These are phyloP conservation scores for Saccharomycopsis synnaedendra DNA, from an alignment of 805 yeast species.

Conservation along the genomic window DNA sequence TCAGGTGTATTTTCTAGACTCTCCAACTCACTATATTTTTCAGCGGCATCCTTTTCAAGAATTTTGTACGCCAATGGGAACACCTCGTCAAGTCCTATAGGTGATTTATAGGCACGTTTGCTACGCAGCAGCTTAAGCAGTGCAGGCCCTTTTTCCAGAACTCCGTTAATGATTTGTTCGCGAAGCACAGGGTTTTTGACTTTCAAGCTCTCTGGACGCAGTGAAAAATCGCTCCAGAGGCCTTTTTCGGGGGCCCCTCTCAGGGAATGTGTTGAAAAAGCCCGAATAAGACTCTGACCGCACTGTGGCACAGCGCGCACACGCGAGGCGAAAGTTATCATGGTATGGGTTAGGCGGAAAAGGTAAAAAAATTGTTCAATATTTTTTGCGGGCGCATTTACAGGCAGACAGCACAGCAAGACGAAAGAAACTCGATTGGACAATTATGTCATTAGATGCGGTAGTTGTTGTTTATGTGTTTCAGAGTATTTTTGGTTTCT, in stretches of 20 bases:
- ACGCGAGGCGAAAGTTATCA: too few relatives aligned
- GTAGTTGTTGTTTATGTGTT: too few relatives aligned
- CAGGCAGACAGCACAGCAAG: too few relatives aligned
- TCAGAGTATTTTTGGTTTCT: too few relatives aligned
- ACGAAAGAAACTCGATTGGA: too few relatives aligned
- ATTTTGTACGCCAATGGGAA: slow-evolving; percentile 58
- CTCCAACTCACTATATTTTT: slow-evolving; percentile 28
- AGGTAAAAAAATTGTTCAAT: too few relatives aligned
- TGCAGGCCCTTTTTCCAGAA: slow-evolving; percentile 36
- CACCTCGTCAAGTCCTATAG: slow-evolving; percentile 58
- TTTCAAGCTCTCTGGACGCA: slow-evolving; percentile 17
- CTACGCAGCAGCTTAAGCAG: slow-evolving; percentile 33
- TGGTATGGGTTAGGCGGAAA: too few relatives aligned
- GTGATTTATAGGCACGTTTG: slow-evolving; percentile 50
- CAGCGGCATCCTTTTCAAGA: slow-evolving; percentile 38
- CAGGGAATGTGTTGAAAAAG: neutral
- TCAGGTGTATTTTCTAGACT: slow-evolving; percentile 19
- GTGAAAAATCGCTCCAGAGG: slow-evolving; percentile 10
- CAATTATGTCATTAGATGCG: too few relatives aligned
- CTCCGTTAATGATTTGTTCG: slow-evolving; percentile 25
- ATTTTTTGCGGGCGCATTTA: too few relatives aligned
- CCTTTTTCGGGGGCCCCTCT: neutral
- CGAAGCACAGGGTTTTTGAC: slow-evolving; percentile 20
- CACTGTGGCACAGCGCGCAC: too few relatives aligned
- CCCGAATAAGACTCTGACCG: too few relatives aligned